phyloP scores from a whole-genome alignment of 1,284 basidiomycete species.

The Stereum hirsutum region DNA sequence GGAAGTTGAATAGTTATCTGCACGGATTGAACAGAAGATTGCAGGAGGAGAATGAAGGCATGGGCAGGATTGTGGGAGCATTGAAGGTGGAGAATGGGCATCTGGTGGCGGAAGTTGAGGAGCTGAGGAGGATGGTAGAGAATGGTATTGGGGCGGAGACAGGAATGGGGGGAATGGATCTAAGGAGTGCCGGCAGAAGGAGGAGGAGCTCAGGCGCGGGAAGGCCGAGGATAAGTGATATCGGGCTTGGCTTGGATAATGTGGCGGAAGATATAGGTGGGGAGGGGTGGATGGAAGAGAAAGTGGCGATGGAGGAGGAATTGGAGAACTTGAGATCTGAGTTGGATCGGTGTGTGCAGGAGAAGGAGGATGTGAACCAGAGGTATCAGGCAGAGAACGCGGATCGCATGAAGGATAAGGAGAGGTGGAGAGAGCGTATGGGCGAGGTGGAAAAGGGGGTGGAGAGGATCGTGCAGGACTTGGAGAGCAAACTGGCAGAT shows the following conservation, averaged over 20 bases:
- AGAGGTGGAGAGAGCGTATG: slow-evolving; percentile 61
- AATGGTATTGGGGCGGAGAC: slow-evolving; percentile 20
- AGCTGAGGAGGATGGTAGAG: slow-evolving; percentile 18
- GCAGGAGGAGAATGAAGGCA: slow-evolving; percentile 71
- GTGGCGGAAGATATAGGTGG: slow-evolving; percentile 50
- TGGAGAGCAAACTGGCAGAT: slow-evolving; percentile 45
- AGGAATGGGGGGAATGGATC: no score
- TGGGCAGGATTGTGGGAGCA: slow-evolving; percentile 39
- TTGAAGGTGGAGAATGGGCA: slow-evolving; percentile 22
- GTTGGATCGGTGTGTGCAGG: slow-evolving; percentile 21
- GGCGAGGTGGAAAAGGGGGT: slow-evolving; percentile 60
- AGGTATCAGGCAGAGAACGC: slow-evolving; percentile 36
- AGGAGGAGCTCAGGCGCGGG: slow-evolving; percentile 11
- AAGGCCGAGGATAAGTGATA: slow-evolving; percentile 38
- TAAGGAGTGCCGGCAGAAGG: slow-evolving; percentile 17
- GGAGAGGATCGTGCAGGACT: slow-evolving; percentile 49
- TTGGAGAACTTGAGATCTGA: slow-evolving; percentile 42
- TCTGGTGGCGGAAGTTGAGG: slow-evolving; percentile 36
- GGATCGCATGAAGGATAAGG: slow-evolving; percentile 53
- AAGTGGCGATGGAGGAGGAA: slow-evolving; percentile 33
- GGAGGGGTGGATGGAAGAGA: slow-evolving; percentile 60
- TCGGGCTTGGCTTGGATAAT: slow-evolving; percentile 40
- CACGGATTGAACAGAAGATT: slow-evolving; percentile 72
- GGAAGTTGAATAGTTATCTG: slow-evolving; percentile 74
- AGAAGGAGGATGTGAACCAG: slow-evolving; percentile 35